Evolutionary conservation across 495 filamentous ascomycete genomes (phyloP).

Genomic region (Penicillium canariense): DNA sequence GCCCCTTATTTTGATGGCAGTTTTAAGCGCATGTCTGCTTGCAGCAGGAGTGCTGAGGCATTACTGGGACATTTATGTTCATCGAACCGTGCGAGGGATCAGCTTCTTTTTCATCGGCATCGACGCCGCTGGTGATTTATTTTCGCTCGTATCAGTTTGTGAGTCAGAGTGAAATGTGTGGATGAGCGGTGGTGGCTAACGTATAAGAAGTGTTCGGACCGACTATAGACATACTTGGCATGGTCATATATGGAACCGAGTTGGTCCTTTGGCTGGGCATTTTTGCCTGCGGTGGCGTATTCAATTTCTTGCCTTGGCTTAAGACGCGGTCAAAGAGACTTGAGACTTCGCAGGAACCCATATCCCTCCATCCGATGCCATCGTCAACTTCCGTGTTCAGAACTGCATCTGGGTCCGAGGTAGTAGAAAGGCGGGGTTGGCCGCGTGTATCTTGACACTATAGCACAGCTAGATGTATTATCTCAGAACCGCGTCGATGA

Average conservation of each 20-base stretch:
- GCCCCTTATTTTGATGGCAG: slow-evolving; percentile 60
- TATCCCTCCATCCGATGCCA: slow-evolving; percentile 49
- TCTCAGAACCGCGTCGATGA: no score
- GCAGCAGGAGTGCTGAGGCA: slow-evolving; percentile 53
- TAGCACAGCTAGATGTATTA: no score
- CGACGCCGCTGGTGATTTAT: slow-evolving; percentile 62
- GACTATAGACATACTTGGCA: slow-evolving; percentile 51
- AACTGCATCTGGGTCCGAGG: slow-evolving; percentile 41
- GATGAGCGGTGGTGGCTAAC: slow-evolving; percentile 5
- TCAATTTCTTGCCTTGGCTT: slow-evolving; percentile 57
- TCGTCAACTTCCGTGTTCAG: slow-evolving; percentile 58
- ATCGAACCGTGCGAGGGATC: slow-evolving; percentile 61
- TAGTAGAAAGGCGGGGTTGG: slow-evolving; percentile 17
- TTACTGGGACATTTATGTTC: slow-evolving; percentile 58
- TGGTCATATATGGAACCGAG: slow-evolving; percentile 62
- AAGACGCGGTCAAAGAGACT: slow-evolving; percentile 15
- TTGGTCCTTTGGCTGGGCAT: slow-evolving; percentile 61
- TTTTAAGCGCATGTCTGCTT: slow-evolving; percentile 54
- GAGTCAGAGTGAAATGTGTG: not conserved
- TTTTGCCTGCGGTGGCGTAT: slow-evolving; percentile 58
- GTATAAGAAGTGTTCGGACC: slow-evolving; percentile 51
- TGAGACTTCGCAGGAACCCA: slow-evolving; percentile 13
- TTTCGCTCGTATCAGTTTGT: slow-evolving; percentile 58
- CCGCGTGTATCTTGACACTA: not conserved
- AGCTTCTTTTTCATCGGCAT: slow-evolving; percentile 65